Evolutionary conservation across 768 basidiomycete species (phyloP), one percentile per base, ranked within the genome.

Genomic region (Russula sp.): DNA sequence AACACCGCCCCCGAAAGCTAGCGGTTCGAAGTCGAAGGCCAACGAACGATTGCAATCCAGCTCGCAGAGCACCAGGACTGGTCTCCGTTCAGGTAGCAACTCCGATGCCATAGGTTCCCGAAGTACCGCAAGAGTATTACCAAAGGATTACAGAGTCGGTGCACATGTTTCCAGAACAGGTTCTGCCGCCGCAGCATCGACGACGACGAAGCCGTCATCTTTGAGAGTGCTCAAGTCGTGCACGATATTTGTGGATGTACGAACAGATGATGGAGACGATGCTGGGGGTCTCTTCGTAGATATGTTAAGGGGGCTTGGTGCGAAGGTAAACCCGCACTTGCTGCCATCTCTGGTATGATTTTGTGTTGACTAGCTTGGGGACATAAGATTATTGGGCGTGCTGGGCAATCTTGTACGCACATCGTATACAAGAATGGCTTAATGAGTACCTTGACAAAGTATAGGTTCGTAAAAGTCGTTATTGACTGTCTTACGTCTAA

Each of bases 381-480:
- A 11, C 22, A 48, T 43, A 61, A 88, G 85, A 80, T 88, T 48
- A 73, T 87, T 61, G 75, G 78, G 55, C 81, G 88, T 57, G 81
- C 88, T 20, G 83, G 87, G 34, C 82, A 85, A 69, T 81, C 81
- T 20, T 86, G 91, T 66, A 93, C 90, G 6, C 92, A 93, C 71
- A 83, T 95, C 60, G 82, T 95, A 7, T 94, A 80, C 73, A 95
- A 93, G 78, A 87, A 90, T 61, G 92, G 92, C 1, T 70, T 83
- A 22, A 80, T 83, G 70, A 85, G 85, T 64, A 95, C 93, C 2
- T 69, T 92, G 47, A 80, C 78, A 22, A 83, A 84, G 43, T 90
- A 89, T 72, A 79, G 85, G 86, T 87, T 59, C 60, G 78, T 72
- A 38, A 20, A 20, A 7, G 18, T 16, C n/a, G 20, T n/a, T 9